phyloP scores from a whole-genome alignment of 495 filamentous ascomycete species.

The Penicillium nucicola region DNA sequence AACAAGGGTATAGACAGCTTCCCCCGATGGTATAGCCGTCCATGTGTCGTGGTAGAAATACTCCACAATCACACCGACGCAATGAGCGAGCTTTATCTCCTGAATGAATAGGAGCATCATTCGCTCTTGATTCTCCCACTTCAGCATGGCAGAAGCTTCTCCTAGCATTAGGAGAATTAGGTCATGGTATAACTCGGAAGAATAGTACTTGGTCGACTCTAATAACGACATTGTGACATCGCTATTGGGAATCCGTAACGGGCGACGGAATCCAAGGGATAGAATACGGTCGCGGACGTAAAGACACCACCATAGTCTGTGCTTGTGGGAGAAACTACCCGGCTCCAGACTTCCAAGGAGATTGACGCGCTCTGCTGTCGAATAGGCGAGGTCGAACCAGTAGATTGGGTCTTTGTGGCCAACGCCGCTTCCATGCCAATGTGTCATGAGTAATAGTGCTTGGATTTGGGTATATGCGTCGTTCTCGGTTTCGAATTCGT shows the following conservation, averaged over 20 bases:
- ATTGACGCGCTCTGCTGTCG: constrained; percentile 4
- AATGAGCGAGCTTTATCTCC: constrained; percentile 1
- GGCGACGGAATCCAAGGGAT: constrained; percentile 5
- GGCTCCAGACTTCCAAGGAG: not conserved
- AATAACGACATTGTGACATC: constrained; percentile 4
- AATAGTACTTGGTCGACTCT: constrained; percentile 6
- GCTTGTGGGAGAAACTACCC: constrained; percentile 6
- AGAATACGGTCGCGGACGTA: constrained; percentile 7
- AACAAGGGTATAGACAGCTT: not conserved
- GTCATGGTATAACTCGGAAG: constrained; percentile 2
- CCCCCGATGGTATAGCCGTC: not conserved
- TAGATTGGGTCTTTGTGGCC: constrained; percentile 5
- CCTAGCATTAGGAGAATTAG: constrained; percentile 1
- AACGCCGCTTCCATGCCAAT: constrained; percentile 3
- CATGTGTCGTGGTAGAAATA: constrained; percentile 1
- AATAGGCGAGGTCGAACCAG: constrained; percentile 7
- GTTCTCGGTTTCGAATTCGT: constrained; percentile 4
- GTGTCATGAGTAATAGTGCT: constrained; percentile 5
- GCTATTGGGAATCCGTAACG: constrained; percentile 1
- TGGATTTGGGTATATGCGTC: constrained; percentile 5
- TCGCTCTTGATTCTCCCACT: constrained; percentile 6
- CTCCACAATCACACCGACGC: not conserved
- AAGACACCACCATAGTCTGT: constrained; percentile 9
- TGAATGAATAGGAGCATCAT: constrained; percentile 9
- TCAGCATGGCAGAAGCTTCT: constrained; percentile 4